Base-by-base conservation (phyloP, 2,329 filamentous ascomycete species). In the Iodosphaeria phyllophila region DNA sequence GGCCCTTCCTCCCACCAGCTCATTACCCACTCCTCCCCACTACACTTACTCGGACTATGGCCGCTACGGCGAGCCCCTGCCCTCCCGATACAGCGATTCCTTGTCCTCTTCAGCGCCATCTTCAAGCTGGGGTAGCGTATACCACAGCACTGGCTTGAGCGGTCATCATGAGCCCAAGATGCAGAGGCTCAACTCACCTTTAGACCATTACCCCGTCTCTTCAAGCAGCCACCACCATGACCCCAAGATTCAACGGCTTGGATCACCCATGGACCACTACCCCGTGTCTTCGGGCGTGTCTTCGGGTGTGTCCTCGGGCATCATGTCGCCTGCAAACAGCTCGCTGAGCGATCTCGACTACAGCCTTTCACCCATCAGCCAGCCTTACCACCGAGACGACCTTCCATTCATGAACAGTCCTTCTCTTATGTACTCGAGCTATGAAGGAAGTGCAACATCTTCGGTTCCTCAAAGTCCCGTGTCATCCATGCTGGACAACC, bases 331-430 rank as follows among this genome's bases (percentile, higher is more conserved):
- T 0, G 64, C 63, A 1, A 52, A 67, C 28, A 66, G 71, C 34
- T 62, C 66, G 3, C 53, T 73, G 28, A 70, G 64, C 40, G 67
- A 73, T 14, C 58, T 64, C 30, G 66, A 72, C 38, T 73, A 72
- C 25, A 35, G 38, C 47, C 32, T 69, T 51, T 58, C 58, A 32
- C 47, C 64, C 6, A 53, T 72, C 34, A 59, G 56, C 42, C 65
- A 68, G 26, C 51, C 57, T 2, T 62, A 58, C 32, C 48, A 49
- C 2, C 41, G 62, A 32, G 65, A 72, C 15, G 65, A 72, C 12
- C 47, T 66, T 13, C 52, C 58, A 3, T 69, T 60, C 36, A 49
- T 65, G 28, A 54, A 62, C 38, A 68, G 60, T 44, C 62, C 65
- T 5, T 51, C 52, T 4, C 52, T 62, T 28, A 55, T 69, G 36